Evolutionary conservation across 306 rosid genomes (phyloP), one percentile per base, ranked within the genome.

Genomic region (Heteromeles arbutifolia): DNA sequence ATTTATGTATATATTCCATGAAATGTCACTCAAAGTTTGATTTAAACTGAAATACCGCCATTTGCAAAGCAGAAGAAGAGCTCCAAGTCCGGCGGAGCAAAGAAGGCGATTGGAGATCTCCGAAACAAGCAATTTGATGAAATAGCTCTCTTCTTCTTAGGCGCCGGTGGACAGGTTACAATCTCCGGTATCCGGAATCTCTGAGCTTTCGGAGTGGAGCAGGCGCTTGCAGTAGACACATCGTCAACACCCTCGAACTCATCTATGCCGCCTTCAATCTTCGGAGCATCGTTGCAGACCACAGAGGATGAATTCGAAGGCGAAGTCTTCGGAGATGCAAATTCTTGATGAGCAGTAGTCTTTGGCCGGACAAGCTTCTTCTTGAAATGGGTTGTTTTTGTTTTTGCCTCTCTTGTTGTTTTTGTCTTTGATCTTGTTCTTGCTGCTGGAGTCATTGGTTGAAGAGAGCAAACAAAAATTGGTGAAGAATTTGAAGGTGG

Each of bases 61-160:
- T 85, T 86, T 1, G 89, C 77, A 3, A 75, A 78, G 72, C 81
- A 73, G 93, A 94, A 91, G 85, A 94, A 88, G 86, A 82, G 97
- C 80, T 94, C 97, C 81, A 94, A 81, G 48, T 94, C 98, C 19
- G 98, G 98, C 0, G 98, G 91, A 54, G 92, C 86, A 43, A 88
- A 94, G 88, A 94, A 94, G n/a, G 97, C 90, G 4, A 88, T 86
- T 15, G 97, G 96, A 6, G 92, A 61, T 72, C 96, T 75, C 18
- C 82, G 84, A 28, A 78, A 43, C 58, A 80, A 82, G 82, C 86
- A 91, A 77, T 81, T 86, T 21, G 96, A 84, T 21, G 96, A 84
- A 24, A 80, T 48, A 7, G 87, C 82, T 79, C 90, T 87, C 77
- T 64, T 90, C 81, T 90, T 94, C 88, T 94, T 91, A 7, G 98